Evolutionary conservation across 1,284 basidiomycete species (phyloP).

Genomic region (Thecaphora frezii): DNA sequence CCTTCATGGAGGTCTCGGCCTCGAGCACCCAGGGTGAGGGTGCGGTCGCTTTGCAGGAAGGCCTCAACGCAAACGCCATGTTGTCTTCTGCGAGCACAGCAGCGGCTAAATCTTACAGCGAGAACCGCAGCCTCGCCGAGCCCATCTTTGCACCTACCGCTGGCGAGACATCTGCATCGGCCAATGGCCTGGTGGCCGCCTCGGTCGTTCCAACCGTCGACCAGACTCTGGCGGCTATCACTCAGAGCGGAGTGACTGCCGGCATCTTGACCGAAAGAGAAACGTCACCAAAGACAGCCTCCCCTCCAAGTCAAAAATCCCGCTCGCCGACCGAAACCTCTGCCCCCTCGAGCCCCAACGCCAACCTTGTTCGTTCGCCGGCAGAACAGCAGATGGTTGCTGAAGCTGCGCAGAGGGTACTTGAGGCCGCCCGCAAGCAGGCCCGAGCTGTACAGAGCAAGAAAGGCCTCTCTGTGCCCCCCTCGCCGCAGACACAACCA

Average conservation of each 20-base stretch:
- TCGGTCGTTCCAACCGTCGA: slow-evolving; percentile 14
- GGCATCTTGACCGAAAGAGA: slow-evolving; percentile 4
- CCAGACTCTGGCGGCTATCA: slow-evolving; percentile 23
- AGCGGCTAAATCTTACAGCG: slow-evolving; percentile 32
- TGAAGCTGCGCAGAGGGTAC: slow-evolving; percentile 35
- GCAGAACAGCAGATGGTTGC: slow-evolving; percentile 32
- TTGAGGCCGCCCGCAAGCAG: slow-evolving; percentile 38
- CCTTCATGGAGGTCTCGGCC: slow-evolving; percentile 32
- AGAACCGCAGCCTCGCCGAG: slow-evolving; percentile 16
- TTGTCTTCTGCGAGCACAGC: slow-evolving; percentile 36
- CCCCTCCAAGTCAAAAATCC: too few relatives aligned
- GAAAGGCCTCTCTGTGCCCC: slow-evolving; percentile 30
- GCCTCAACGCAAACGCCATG: slow-evolving; percentile 7
- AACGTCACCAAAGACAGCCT: too few relatives aligned
- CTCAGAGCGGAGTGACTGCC: slow-evolving; percentile 24
- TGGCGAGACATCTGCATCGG: background rate
- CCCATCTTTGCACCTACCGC: slow-evolving; percentile 18
- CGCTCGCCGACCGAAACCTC: too few relatives aligned
- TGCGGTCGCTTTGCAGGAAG: background rate
- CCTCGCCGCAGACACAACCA: slow-evolving; percentile 14
- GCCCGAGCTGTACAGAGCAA: slow-evolving; percentile 28
- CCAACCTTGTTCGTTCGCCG: too few relatives aligned
- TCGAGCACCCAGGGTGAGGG: background rate
- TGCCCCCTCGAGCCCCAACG: too few relatives aligned
- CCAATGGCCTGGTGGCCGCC: background rate